phyloP scores from a whole-genome alignment of 2,329 filamentous ascomycete species.

The Madurella mycetomatis region DNA sequence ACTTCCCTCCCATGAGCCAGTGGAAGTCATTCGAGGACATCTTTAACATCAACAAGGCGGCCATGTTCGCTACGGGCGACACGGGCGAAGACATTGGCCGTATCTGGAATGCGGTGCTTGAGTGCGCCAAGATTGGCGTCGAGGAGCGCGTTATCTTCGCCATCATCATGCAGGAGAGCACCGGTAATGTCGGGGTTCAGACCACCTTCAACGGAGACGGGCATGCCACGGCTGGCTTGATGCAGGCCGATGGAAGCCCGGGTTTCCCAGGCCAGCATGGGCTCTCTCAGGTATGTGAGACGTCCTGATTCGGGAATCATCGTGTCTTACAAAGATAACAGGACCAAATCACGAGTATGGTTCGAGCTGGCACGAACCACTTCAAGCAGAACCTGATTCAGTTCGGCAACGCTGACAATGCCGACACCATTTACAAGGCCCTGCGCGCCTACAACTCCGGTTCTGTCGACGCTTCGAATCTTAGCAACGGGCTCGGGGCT shows the following conservation, averaged over 20 bases:
- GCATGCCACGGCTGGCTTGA: slow-evolving; percentile 35
- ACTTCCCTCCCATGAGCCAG: slow-evolving; percentile 1
- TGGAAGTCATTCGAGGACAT: slow-evolving; percentile 3
- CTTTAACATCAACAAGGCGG: slow-evolving; percentile 7
- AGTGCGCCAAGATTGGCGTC: slow-evolving; percentile 32
- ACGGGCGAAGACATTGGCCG: slow-evolving; percentile 31
- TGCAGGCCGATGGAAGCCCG: slow-evolving; percentile 36
- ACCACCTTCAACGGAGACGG: slow-evolving; percentile 34
- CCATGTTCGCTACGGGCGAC: slow-evolving; percentile 26
- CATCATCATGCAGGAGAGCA: slow-evolving; percentile 41
- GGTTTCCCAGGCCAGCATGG: slow-evolving; percentile 32
- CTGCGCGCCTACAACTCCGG: slow-evolving; percentile 40
- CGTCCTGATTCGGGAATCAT: neutral
- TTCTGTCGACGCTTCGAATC: slow-evolving; percentile 31
- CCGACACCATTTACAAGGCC: slow-evolving; percentile 36
- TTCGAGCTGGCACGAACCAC: slow-evolving; percentile 27
- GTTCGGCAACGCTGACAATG: slow-evolving; percentile 27
- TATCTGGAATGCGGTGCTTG: slow-evolving; percentile 32
- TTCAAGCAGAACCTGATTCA: slow-evolving; percentile 27
- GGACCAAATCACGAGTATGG: slow-evolving; percentile 35
- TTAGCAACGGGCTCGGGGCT: slow-evolving; percentile 35
- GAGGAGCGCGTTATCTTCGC: slow-evolving; percentile 36
- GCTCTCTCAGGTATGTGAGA: slow-evolving; percentile 28
- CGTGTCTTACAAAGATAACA: slow-evolving; percentile 6
- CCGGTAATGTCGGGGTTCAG: slow-evolving; percentile 35